Evolutionary conservation across 2,329 filamentous ascomycete genomes (phyloP), one percentile per base, ranked within the genome.

Genomic region (Pestalotiopsis sp.): DNA sequence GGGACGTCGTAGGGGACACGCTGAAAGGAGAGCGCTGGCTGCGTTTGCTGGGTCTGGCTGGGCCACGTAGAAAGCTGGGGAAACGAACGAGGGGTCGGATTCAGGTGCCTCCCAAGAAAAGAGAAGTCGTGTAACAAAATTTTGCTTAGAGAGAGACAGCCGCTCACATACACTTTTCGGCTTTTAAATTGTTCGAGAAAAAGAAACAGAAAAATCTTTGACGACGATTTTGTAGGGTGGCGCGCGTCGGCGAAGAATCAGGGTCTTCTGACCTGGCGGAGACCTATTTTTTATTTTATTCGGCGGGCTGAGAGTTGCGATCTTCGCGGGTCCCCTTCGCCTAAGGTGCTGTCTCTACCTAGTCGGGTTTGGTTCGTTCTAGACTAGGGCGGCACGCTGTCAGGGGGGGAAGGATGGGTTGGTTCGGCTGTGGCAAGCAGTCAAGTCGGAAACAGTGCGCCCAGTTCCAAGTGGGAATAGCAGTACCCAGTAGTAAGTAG

Each of bases 311-410:
- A 62, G 36, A 66, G 67, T 68, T 68, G 40, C 60, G 67, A 68
- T 66, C 65, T 66, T 68, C 64, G 49, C 61, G 57, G 25, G 58
- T 52, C 63, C 67, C 67, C 64, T 68, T 68, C 63, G 62, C 41
- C 64, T 64, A 68, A 69, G 20, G 45, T 52, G 45, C 45, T 52
- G 45, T 52, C 13, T 9, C 14, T 52, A 52, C 41, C 65, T 64
- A 67, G 62, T 67, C 49, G 40, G 66, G 31, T 58, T 69, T 69
- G 57, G 68, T 40, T 69, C 27, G 17, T 67, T 67, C 66, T 64
- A 65, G 68, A 65, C 64, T 67, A 64, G 65, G 56, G 45, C 45
- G 45, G 67, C 61, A 57, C 41, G 56, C 41, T 41, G 41, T 68
- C 45, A 23, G 49, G 57, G 52, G 62, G n/a, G 40, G 27, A 31